Evolutionary conservation across 495 filamentous ascomycete species (phyloP).

Genomic region (Podospora fimiseda): DNA sequence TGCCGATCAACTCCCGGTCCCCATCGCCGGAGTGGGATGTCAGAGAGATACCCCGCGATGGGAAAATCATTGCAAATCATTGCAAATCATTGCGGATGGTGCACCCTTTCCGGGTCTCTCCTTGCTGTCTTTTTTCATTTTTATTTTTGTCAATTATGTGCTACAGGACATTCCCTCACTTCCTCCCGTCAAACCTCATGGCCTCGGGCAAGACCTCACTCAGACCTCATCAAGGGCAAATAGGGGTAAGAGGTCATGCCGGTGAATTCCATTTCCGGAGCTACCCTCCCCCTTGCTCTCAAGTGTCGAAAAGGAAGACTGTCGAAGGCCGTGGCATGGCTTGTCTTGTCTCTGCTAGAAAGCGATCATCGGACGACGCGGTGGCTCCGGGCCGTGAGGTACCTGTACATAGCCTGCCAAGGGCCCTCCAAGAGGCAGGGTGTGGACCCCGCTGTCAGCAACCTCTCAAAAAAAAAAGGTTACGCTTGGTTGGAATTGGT

Average conservation of each 20-base stretch:
- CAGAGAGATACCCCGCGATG: slow-evolving; percentile 1
- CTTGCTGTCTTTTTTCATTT: background rate
- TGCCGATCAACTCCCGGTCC: slow-evolving; percentile 1
- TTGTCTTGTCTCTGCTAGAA: slow-evolving; percentile 2
- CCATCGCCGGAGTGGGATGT: background rate
- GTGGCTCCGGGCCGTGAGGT: slow-evolving; percentile 13
- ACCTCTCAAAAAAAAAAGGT: slow-evolving; percentile 5
- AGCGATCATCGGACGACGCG: slow-evolving; percentile 12
- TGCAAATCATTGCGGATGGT: background rate
- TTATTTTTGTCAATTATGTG: background rate
- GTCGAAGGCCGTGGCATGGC: background rate
- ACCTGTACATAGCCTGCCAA: slow-evolving; percentile 25
- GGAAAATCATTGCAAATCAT: too few relatives aligned
- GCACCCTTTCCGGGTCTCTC: background rate
- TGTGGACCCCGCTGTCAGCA: slow-evolving; percentile 19
- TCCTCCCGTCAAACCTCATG: too few relatives aligned
- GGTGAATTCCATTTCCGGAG: background rate
- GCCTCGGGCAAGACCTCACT: too few relatives aligned
- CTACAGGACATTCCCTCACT: background rate
- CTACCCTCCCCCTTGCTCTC: background rate
- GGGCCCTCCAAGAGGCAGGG: slow-evolving; percentile 5
- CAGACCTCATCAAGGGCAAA: too few relatives aligned
- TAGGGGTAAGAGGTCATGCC: background rate
- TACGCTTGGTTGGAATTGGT: slow-evolving; percentile 15
- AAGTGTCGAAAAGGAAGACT: background rate